Conservation (phyloP, 1,284 basidiomycete genomes). For the Cerrena zonata region DNA sequence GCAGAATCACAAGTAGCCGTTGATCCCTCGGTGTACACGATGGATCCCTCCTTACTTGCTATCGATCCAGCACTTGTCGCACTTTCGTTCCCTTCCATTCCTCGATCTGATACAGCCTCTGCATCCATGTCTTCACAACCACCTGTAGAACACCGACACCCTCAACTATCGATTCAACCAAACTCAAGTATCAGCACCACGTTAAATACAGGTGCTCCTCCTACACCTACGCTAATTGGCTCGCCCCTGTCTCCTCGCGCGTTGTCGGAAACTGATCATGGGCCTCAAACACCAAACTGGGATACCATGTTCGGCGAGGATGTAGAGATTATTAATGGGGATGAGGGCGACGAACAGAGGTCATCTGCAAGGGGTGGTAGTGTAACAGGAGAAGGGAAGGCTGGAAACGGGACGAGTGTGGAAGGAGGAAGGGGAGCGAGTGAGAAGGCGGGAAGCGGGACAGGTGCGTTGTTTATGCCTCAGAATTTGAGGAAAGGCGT, state of each 20-base stretch:
- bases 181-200: not conserved
- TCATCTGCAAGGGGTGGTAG: not conserved
- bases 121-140: not conserved
- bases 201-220: constrained; percentile 5
- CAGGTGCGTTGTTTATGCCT: constrained; percentile 11
- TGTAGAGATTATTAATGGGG: constrained; percentile 8
- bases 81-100: not conserved
- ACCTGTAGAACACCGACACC: not conserved
- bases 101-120: not conserved
- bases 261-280: constrained; percentile 5
- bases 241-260: constrained; percentile 11
- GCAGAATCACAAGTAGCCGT: not conserved
- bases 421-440: constrained; percentile 1
- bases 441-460: constrained; percentile 1
- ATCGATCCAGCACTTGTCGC: constrained; percentile 11
- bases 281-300: constrained; percentile 16
- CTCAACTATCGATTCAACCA: not conserved
- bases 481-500: constrained; percentile 9
- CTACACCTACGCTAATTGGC: constrained; percentile 13
- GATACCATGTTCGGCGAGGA: constrained; percentile 14
- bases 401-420: not conserved
- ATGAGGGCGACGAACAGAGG: not conserved
- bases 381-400: not conserved
- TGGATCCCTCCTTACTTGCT: constrained; percentile 6
- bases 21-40: not conserved